phyloP scores from a whole-genome alignment of 352 stramenopile genomes.

The Albugo candida region DNA sequence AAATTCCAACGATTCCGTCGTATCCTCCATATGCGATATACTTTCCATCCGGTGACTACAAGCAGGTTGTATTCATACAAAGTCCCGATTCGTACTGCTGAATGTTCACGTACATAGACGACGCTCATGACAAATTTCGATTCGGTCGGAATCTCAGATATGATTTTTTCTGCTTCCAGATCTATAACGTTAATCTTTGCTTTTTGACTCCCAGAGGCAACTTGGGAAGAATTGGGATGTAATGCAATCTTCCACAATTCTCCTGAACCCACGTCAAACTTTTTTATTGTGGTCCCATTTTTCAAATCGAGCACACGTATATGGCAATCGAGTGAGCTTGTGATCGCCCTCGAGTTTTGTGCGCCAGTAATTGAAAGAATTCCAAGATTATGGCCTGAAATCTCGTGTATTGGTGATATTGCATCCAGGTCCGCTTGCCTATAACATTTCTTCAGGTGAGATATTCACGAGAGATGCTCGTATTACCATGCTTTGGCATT shows the following conservation, averaged over 20 bases:
- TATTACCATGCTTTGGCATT: slow-evolving; percentile 64
- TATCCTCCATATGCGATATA: slow-evolving; percentile 65
- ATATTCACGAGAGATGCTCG: not conserved
- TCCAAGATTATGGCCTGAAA: slow-evolving; percentile 62
- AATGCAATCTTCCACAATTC: slow-evolving; percentile 80
- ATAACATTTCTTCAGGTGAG: no score
- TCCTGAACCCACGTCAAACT: slow-evolving; percentile 63
- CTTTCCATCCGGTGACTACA: slow-evolving; percentile 60
- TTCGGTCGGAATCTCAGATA: slow-evolving; percentile 43
- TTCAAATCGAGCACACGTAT: slow-evolving; percentile 61
- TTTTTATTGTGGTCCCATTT: slow-evolving; percentile 54
- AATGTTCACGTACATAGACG: slow-evolving; percentile 27
- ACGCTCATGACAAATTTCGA: slow-evolving; percentile 65
- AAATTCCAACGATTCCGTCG: slow-evolving; percentile 71
- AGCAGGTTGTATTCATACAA: not conserved
- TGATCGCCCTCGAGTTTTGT: slow-evolving; percentile 53
- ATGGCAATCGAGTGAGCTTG: slow-evolving; percentile 69
- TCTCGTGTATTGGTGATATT: slow-evolving; percentile 45
- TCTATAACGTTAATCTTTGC: slow-evolving; percentile 80
- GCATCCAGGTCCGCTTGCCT: slow-evolving; percentile 25
- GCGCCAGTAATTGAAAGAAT: slow-evolving; percentile 73
- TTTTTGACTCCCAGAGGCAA: slow-evolving; percentile 64
- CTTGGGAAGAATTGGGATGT: slow-evolving; percentile 49
- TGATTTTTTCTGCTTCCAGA: slow-evolving; percentile 55
- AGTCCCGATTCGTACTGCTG: not conserved